These are phyloP conservation scores for Amanita phalloides DNA, from an alignment of 768 basidiomycete species.

Conservation along the genomic window DNA sequence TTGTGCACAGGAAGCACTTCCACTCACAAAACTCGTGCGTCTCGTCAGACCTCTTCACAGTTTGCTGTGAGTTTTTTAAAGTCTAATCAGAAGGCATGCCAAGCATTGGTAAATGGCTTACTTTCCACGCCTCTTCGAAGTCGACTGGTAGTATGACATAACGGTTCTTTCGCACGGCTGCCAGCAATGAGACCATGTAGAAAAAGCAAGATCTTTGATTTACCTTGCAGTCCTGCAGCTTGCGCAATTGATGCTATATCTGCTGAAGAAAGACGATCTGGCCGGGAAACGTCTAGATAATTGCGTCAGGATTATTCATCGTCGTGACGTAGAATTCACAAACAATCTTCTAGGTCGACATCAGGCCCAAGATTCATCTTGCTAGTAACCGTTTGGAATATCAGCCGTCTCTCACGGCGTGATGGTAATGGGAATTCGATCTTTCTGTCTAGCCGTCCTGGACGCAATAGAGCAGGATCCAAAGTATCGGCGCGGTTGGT, in stretches of 20 bases:
- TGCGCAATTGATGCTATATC: constrained; percentile 95
- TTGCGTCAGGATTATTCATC: constrained; percentile 7
- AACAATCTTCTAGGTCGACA: constrained; percentile 97
- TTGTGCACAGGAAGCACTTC: background rate
- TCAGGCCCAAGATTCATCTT: constrained; percentile 99
- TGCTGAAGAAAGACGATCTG: constrained; percentile 90
- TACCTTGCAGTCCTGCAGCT: constrained; percentile 94
- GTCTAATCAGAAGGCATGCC: constrained; percentile 17
- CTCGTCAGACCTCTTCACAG: constrained; percentile 92
- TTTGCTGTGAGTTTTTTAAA: constrained; percentile 57
- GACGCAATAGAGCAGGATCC: constrained; percentile 93
- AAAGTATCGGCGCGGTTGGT: constrained; percentile 98
- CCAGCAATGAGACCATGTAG: constrained; percentile 3
- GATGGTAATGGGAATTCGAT: constrained; percentile 97
- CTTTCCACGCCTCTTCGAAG: constrained; percentile 99
- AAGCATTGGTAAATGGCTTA: constrained; percentile 58
- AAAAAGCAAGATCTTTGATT: background rate
- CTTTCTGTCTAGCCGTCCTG: constrained; percentile 95
- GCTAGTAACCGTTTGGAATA: constrained; percentile 94
- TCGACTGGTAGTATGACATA: constrained; percentile 95
- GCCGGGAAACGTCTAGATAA: constrained; percentile 81
- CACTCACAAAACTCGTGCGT: constrained; percentile 92
- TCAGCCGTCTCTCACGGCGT: constrained; percentile 87
- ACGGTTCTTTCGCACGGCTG: constrained; percentile 95
- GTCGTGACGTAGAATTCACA: constrained; percentile 18